Evolutionary conservation across 2,329 filamentous ascomycete species (phyloP).

Genomic region (Thermothelomyces thermophilus): DNA sequence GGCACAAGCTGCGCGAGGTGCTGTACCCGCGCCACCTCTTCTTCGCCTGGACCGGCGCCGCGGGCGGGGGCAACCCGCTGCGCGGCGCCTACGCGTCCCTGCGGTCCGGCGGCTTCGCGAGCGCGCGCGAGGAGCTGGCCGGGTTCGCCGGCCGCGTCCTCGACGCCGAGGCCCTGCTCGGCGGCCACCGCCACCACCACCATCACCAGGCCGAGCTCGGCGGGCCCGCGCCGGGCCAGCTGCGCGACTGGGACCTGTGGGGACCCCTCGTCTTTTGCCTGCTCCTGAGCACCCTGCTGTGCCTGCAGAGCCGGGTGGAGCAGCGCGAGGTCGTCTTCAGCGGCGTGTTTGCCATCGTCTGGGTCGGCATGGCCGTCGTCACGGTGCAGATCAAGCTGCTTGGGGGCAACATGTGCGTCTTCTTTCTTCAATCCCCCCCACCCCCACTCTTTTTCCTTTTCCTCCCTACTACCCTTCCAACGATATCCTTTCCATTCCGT

Average conservation of each 20-base stretch:
- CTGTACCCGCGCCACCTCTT: conserved; percentile 93
- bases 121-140: conserved; percentile 56
- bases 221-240: conserved; percentile 39
- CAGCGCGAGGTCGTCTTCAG: conserved; percentile 90
- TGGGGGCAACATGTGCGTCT: conserved; percentile 86
- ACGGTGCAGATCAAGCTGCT: conserved; percentile 97
- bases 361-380: conserved; percentile 93
- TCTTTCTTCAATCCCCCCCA: conserved; percentile 26
- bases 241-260: conserved; percentile 98
- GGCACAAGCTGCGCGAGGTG: conserved; percentile 97
- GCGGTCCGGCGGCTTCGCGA: conserved; percentile 44
- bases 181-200: no score
- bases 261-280: conserved; percentile 93
- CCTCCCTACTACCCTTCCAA: not conserved
- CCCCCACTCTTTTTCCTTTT: not conserved
- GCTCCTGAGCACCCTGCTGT: conserved; percentile 78
- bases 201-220: no score
- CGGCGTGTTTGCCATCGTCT: conserved; percentile 92
- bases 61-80: conserved; percentile 25
- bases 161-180: conserved; percentile 53
- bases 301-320: conserved; percentile 67
- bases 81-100: conserved; percentile 58
- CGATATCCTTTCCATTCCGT: not conserved
- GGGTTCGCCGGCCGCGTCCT: conserved; percentile 56
- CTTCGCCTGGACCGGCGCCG: conserved; percentile 50